These are phyloP conservation scores for Lanmaoa rubissima DNA, from an alignment of 768 basidiomycete genomes.

Conservation along the genomic window DNA sequence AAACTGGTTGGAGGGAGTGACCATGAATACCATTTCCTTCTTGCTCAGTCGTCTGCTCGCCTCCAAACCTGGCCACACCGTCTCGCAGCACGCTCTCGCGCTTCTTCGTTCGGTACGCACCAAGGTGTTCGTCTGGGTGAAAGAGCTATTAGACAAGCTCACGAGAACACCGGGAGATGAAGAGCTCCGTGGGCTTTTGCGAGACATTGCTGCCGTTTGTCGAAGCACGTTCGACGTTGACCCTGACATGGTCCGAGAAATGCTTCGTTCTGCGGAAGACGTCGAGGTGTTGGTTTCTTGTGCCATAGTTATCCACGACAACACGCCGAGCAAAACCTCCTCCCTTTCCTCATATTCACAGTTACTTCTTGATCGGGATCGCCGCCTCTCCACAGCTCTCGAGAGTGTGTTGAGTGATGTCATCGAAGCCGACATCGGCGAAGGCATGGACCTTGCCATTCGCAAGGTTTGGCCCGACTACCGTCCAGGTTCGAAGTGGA, in stretches of 20 bases:
- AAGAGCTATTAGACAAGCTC: slow-evolving; percentile 28
- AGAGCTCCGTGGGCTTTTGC: slow-evolving; percentile 7
- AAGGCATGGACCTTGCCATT: slow-evolving; percentile 34
- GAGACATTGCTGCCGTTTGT: slow-evolving; percentile 23
- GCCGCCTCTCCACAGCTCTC: slow-evolving; percentile 31
- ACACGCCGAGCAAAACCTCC: slow-evolving; percentile 19
- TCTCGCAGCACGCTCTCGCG: slow-evolving; percentile 19
- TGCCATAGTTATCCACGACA: slow-evolving; percentile 32
- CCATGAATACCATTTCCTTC: slow-evolving; percentile 32
- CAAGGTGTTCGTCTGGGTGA: slow-evolving; percentile 36
- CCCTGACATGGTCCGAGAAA: not conserved
- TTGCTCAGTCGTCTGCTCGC: slow-evolving; percentile 38
- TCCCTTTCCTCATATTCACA: slow-evolving; percentile 9
- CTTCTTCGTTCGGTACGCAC: slow-evolving; percentile 34
- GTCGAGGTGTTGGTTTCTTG: slow-evolving; percentile 33
- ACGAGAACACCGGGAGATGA: not conserved
- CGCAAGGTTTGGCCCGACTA: slow-evolving; percentile 32
- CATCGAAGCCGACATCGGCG: slow-evolving; percentile 7
- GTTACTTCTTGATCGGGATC: slow-evolving; percentile 31
- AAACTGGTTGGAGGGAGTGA: slow-evolving; percentile 40
- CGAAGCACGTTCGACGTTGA: slow-evolving; percentile 32
- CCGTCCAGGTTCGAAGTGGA: slow-evolving; percentile 27
- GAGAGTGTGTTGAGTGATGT: slow-evolving; percentile 18
- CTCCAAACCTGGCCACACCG: slow-evolving; percentile 5
- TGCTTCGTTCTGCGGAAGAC: slow-evolving; percentile 27